A percentile compares a stretch with the other conserved stretches of the same genome.
phyloP scores from a whole-genome alignment of 2,329 filamentous ascomycete species.

The Aureobasidium sp. region DNA sequence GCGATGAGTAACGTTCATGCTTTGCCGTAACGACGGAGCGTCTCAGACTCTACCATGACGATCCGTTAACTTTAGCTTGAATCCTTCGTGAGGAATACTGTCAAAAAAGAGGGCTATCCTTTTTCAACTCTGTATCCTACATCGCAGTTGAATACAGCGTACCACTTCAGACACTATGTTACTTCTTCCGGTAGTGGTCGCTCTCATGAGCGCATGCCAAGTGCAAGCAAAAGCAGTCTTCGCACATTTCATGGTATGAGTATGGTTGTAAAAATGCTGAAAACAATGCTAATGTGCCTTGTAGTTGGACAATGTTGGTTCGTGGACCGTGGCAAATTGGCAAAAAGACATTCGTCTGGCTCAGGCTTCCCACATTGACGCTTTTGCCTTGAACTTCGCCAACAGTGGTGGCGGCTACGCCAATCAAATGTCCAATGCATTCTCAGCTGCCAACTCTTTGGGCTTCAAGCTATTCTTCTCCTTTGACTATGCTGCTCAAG shows the following conservation, averaged over 20 bases:
- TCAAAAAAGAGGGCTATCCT: background rate
- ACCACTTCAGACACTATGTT: background rate
- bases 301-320: background rate
- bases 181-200: background rate
- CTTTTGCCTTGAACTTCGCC: conserved; percentile 44
- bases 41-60: background rate
- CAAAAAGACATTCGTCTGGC: background rate
- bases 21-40: background rate
- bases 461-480: conserved; percentile 49
- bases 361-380: conserved; percentile 29
- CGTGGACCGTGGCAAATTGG: background rate
- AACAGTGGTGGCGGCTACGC: background rate
- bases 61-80: background rate
- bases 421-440: conserved; percentile 23
- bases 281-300: background rate
- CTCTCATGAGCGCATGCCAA: background rate
- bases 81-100: background rate
- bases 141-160: background rate
- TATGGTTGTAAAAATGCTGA: too few relatives aligned
- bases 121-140: too few relatives aligned
- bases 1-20: background rate
- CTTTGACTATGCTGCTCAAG: conserved; percentile 47
- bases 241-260: conserved; percentile 1
- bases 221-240: conserved; percentile 7
- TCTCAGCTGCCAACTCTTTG: conserved; percentile 32